Percentiles rank a stretch among this genome's conserved stretches.
Conservation (phyloP, 257 asterid species). For the Nicotiana benthamiana region DNA sequence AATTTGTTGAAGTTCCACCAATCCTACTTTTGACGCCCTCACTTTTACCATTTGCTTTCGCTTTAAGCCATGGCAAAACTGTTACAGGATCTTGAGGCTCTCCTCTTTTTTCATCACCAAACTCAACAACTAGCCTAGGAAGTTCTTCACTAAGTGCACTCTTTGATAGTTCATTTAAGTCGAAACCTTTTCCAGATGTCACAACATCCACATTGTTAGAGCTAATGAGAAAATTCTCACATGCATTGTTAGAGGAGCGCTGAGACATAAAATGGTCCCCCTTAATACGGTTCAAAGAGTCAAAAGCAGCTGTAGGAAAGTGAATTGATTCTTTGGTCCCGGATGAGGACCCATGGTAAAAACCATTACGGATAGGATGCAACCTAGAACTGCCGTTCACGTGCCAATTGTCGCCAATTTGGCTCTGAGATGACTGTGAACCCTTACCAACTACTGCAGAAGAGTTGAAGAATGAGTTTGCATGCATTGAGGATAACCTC, state of each 20-base stretch:
- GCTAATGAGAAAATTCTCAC: slow-evolving; percentile 22
- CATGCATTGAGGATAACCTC: slow-evolving; percentile 31
- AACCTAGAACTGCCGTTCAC: slow-evolving; percentile 26
- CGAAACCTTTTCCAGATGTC: slow-evolving; percentile 44
- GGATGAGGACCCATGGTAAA: slow-evolving; percentile 57
- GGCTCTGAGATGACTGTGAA: slow-evolving; percentile 29
- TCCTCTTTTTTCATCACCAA: slow-evolving; percentile 24
- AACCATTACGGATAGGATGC: slow-evolving; percentile 33
- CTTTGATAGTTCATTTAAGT: slow-evolving; percentile 54
- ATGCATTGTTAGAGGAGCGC: slow-evolving; percentile 25
- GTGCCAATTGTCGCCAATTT: slow-evolving; percentile 44
- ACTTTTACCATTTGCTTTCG: slow-evolving; percentile 26
- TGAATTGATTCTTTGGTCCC: slow-evolving; percentile 36
- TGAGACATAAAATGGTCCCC: slow-evolving; percentile 25
- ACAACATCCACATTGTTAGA: slow-evolving; percentile 20
- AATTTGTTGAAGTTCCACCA: slow-evolving; percentile 14
- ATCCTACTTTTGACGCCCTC: slow-evolving; percentile 19
- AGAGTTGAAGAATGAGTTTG: slow-evolving; percentile 34
- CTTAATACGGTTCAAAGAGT: slow-evolving; percentile 30
- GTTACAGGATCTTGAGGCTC: slow-evolving; percentile 30
- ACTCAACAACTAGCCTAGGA: slow-evolving; percentile 33
- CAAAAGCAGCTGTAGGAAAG: slow-evolving; percentile 24
- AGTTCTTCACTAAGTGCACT: slow-evolving; percentile 33
- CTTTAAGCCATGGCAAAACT: slow-evolving; percentile 69
- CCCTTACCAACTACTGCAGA: slow-evolving; percentile 32